A percentile compares a stretch with the other conserved stretches of the same genome.
These are phyloP conservation scores for Coemansia sp. DNA, from an alignment of 192 early-diverging fungal genomes.

Conservation along the genomic window DNA sequence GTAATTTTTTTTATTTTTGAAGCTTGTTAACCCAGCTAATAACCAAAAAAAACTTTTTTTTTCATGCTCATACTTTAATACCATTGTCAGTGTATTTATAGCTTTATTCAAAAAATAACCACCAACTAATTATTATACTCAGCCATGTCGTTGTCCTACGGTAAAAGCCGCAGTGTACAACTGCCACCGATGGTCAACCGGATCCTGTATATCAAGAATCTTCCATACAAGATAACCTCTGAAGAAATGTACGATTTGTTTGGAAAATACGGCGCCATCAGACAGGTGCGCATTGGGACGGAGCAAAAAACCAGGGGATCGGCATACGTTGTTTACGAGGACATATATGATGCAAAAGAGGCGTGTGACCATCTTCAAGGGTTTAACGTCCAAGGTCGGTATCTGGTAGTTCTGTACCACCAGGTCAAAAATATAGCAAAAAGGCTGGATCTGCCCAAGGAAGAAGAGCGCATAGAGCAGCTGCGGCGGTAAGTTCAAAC, in stretches of 20 bases:
- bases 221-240: constrained; percentile 94
- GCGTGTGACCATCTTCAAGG: constrained; percentile 95
- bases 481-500: constrained; percentile 61
- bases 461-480: constrained; percentile 71
- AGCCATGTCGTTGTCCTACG: constrained; percentile 44
- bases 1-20: no score
- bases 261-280: constrained; percentile 92
- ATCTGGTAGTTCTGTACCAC: constrained; percentile 93
- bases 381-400: constrained; percentile 94
- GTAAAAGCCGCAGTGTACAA: constrained; percentile 60
- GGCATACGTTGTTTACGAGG: constrained; percentile 97
- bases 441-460: constrained; percentile 76
- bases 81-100: no score
- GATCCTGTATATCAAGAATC: constrained; percentile 88
- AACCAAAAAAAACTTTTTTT: no score
- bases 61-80: no score
- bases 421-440: constrained; percentile 77
- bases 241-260: constrained; percentile 99
- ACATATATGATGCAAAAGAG: constrained; percentile 96
- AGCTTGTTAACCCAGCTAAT: no score
- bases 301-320: constrained; percentile 88
- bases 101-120: not conserved
- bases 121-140: not conserved
- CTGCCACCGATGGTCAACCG: constrained; percentile 94
- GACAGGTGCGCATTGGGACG: constrained; percentile 88